Evolutionary conservation across 1,284 basidiomycete genomes (phyloP).

Genomic region (Stereum hirsutum): DNA sequence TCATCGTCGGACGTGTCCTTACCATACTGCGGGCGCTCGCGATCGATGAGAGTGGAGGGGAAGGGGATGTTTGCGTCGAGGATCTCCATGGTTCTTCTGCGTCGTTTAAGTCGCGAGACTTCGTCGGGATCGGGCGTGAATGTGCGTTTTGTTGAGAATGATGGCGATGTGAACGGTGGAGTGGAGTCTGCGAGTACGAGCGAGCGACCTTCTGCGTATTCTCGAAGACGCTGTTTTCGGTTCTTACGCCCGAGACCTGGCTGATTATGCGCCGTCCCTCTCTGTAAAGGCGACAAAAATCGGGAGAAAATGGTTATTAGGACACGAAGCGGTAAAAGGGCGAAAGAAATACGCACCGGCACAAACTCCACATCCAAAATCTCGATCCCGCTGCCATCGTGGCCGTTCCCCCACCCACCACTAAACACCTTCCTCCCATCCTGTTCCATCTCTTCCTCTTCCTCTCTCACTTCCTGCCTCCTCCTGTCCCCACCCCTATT

Average conservation of each 20-base stretch:
- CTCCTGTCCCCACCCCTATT: not conserved
- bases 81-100: no score
- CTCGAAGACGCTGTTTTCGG: conserved; percentile 52
- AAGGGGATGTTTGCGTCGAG: no score
- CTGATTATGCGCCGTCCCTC: conserved; percentile 35
- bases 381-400: conserved; percentile 69
- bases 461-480: conserved; percentile 18
- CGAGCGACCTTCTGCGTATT: conserved; percentile 56
- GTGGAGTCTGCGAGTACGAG: no score
- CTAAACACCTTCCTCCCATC: conserved; percentile 57
- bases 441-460: conserved; percentile 40
- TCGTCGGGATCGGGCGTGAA: no score
- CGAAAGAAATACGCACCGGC: conserved; percentile 33
- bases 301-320: conserved; percentile 1
- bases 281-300: conserved; percentile 18
- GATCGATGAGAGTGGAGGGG: no score
- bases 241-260: conserved; percentile 39
- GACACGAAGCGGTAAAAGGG: not conserved
- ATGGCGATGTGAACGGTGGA: no score
- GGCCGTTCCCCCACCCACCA: conserved; percentile 64
- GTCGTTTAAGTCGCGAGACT: no score
- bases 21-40: no score
- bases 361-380: conserved; percentile 52
- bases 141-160: no score
- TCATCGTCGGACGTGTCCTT: conserved; percentile 6